Base-by-base conservation (phyloP, 306 rosid genomes). In the Erythrophleum fordii region DNA sequence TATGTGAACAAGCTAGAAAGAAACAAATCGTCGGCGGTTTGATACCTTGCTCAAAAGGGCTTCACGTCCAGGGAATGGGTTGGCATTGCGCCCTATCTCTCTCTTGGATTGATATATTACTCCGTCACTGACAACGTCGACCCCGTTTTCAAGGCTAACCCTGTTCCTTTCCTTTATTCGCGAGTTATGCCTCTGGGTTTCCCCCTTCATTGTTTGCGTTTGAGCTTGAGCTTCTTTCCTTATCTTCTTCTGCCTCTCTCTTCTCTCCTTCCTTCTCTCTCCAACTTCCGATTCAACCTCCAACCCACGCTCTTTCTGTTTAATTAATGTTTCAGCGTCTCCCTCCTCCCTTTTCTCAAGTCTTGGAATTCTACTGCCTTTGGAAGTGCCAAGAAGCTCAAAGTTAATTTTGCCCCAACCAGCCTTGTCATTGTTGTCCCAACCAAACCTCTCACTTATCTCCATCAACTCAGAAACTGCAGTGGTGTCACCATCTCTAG, bases 301-400 rank as follows among this genome's bases (percentile, higher is more conserved):
- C 34, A 51, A 22, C 39, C 8, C 44, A n/a, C 11, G 16, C 11
- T 11, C n/a, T 22, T 22, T 18, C 45, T 42, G 26, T 34, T 34
- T 28, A 37, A 25, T 28, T 28, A 34, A 13, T 5, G 25, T 35
- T 20, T 48, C 83, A 44, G 34, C 35, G 0, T n/a, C 44, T 48
- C n/a, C 64, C 16, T 31, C 79, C 13, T 53, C 72, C 1, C 29
- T 25, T 8, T 22, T 73, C 28, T 45, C 73, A 9, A 67, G 4
- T 45, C 90, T 89, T 0, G 89, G 89, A 77, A 90, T 89, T 72
- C 97, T 86, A 0, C 91, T 90, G 0, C 92, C 84, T n/a, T 72
- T 81, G 3, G 95, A 89, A 16, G 97, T 92, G 10, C 97, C 97
- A 41, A 90, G 62, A 44, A 88, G 86, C 81, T 90, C 90, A 62